Base-by-base conservation (phyloP, 768 basidiomycete species). In the Saitozyma sp. region DNA sequence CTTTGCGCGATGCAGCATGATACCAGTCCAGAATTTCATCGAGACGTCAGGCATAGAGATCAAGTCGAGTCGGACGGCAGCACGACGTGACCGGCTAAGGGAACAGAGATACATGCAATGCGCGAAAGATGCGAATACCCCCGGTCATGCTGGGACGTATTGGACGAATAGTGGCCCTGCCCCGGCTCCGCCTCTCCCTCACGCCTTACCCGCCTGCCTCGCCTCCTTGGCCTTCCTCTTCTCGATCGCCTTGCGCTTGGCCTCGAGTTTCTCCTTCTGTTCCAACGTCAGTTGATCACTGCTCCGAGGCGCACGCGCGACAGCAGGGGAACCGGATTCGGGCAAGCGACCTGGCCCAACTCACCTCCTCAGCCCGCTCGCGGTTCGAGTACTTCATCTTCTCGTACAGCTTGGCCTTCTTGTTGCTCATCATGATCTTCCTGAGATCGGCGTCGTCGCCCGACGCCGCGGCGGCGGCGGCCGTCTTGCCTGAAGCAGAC, bases 381-480 rank as follows among this genome's bases (percentile, higher is more conserved):
- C 85, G 84, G 76, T 94, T 85, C 67, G 88, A 87, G 76, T 90
- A 86, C 81, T 92, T 91, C 86, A 96, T 90, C 81, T 89, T 89
- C 80, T 92, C 91, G 78, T 94, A 95, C 71, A 96, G 80, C 80
- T 94, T 94, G 71, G 87, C 85, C 79, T 95, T 89, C 82, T 90
- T 92, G 80, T 91, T 92, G 82, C 91, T 95, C 88, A 96, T 88
- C 86, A 97, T 84, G 88, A 97, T 95, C 84, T 94, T 95, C 80
- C 90, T 89, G 89, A 95, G 91, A 76, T 94, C 89, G 71, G 86
- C 83, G 76, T 92, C 91, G 17, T 70, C 71, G 20, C 66, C 64
- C 40, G 72, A 70, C 17, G 69, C 71, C 51, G 66, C 69, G 40
- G 65, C 63, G n/a, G 68, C 71, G 50, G 66, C 69, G 43, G 65